Percentiles rank a stretch among this genome's conserved stretches.
These are phyloP conservation scores for Aspergillus fructus DNA, from an alignment of 2,329 filamentous ascomycete species.

Conservation along the genomic window DNA sequence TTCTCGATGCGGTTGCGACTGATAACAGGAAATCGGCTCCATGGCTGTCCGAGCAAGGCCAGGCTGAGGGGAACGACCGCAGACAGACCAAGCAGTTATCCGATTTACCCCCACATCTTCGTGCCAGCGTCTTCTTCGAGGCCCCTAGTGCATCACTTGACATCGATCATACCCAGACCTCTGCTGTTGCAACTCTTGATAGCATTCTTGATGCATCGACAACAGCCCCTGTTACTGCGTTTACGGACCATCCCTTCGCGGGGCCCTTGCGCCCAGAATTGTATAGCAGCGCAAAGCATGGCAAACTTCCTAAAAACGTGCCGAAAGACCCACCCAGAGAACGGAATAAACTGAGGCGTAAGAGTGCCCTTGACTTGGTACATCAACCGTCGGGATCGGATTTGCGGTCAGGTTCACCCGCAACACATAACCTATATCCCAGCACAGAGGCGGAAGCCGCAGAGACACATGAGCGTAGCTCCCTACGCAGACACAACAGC, in stretches of 20 bases:
- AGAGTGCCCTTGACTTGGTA: conserved; percentile 27
- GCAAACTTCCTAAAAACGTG: conserved; percentile 23
- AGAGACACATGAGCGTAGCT: conserved; percentile 20
- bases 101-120: conserved; percentile 72
- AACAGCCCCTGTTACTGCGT: conserved; percentile 82
- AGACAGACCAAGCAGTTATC: conserved; percentile 44
- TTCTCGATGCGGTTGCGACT: conserved; percentile 63
- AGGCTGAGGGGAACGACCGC: conserved; percentile 16
- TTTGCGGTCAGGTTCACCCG: conserved; percentile 12
- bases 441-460: conserved; percentile 23
- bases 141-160: conserved; percentile 57
- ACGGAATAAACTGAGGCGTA: conserved; percentile 32
- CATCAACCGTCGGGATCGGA: conserved; percentile 19
- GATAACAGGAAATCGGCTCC: conserved; percentile 54
- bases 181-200: conserved; percentile 84
- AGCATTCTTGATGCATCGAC: conserved; percentile 89
- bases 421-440: conserved; percentile 12
- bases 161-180: conserved; percentile 66
- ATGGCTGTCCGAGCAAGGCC: conserved; percentile 39
- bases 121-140: conserved; percentile 92
- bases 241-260: conserved; percentile 83
- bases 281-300: conserved; percentile 56
- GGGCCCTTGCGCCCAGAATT: conserved; percentile 73
- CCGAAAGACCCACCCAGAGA: conserved; percentile 26
- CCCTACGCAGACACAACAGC: conserved; percentile 15